Percentiles rank a stretch among this genome's conserved stretches.
phyloP scores from a whole-genome alignment of 257 asterid genomes.

The Striga asiatica region DNA sequence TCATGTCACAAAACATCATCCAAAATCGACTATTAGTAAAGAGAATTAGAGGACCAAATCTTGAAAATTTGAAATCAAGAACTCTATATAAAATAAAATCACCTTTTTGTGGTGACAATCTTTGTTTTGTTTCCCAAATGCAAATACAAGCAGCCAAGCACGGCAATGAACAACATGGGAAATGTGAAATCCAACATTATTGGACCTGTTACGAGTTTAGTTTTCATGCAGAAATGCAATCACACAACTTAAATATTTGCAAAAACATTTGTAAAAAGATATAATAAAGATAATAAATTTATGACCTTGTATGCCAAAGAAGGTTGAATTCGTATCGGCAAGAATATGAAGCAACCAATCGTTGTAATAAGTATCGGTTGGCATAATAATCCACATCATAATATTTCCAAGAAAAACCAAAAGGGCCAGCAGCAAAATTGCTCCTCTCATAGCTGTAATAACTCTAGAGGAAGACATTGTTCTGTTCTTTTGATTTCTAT shows the following conservation, averaged over 20 bases:
- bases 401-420: constrained; percentile 73
- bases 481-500: too few relatives aligned
- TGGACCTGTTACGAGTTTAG: constrained; percentile 38
- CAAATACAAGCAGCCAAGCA: constrained; percentile 69
- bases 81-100: neutral
- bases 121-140: constrained; percentile 50
- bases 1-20: constrained; percentile 12
- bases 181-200: constrained; percentile 84
- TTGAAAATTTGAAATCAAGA: neutral
- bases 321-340: constrained; percentile 61
- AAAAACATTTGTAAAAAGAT: neutral
- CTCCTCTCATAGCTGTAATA: constrained; percentile 35
- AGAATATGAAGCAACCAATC: constrained; percentile 70
- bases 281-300: neutral
- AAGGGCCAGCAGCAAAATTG: constrained; percentile 43
- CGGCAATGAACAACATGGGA: constrained; percentile 87
- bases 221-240: neutral
- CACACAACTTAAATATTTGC: neutral
- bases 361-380: constrained; percentile 78
- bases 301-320: constrained; percentile 84
- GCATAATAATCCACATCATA: constrained; percentile 98
- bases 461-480: constrained; percentile 32
- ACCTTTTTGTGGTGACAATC: constrained; percentile 23
- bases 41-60: neutral
- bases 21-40: neutral